Evolutionary conservation across 441 rosid species (phyloP).

Genomic region (Arabidopsis lyrata): DNA sequence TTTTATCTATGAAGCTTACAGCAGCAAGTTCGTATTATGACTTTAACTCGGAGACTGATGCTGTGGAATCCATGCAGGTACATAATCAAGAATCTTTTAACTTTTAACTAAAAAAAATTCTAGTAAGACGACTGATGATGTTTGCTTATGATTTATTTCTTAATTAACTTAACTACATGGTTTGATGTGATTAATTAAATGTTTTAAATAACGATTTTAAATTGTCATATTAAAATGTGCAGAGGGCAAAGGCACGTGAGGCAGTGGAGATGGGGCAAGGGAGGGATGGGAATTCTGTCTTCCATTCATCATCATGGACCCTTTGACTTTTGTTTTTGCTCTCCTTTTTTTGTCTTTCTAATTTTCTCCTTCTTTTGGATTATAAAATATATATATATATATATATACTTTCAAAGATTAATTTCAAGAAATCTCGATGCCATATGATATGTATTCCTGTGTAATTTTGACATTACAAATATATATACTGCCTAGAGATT

Average conservation of each 20-base stretch:
- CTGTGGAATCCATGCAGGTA: slow-evolving; percentile 63
- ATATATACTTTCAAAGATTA: not conserved
- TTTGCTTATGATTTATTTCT: not conserved
- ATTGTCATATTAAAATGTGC: slow-evolving; percentile 16
- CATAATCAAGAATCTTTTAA: not conserved
- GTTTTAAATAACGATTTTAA: not conserved
- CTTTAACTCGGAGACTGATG: slow-evolving; percentile 67
- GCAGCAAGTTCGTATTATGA: slow-evolving; percentile 70
- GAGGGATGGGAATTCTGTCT: slow-evolving; percentile 57
- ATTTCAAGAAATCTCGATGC: slow-evolving; percentile 10
- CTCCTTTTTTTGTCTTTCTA: slow-evolving; percentile 31
- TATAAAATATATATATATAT: not conserved
- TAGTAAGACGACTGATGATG: not conserved
- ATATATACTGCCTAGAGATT: slow-evolving; percentile 15
- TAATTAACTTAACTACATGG: not conserved
- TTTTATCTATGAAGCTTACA: slow-evolving; percentile 70
- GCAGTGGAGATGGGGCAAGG: slow-evolving; percentile 61
- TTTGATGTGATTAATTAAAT: slow-evolving; percentile 8
- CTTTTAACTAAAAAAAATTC: not conserved
- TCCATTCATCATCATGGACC: slow-evolving; percentile 54
- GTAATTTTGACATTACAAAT: slow-evolving; percentile 32
- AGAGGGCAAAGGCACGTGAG: slow-evolving; percentile 70
- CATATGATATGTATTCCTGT: slow-evolving; percentile 24
- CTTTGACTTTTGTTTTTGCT: slow-evolving; percentile 56
- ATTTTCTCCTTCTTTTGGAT: slow-evolving; percentile 15